Percentiles rank a stretch among this genome's conserved stretches.
Conservation (phyloP, 768 basidiomycete genomes). For the Ramaria rubella region DNA sequence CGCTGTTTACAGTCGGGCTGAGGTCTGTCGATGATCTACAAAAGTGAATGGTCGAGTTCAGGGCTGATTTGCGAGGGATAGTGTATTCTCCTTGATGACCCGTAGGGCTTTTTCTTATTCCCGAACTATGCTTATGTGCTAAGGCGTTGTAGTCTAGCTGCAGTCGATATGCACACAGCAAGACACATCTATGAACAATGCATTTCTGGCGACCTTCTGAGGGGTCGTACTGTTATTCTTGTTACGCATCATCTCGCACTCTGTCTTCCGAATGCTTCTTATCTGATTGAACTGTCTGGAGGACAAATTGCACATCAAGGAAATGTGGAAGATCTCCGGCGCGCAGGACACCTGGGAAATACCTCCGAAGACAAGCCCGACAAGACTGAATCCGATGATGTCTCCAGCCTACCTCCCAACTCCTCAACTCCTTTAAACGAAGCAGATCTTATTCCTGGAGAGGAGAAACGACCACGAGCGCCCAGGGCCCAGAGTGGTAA, state of each 20-base stretch:
- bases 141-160: constrained; percentile 43
- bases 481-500: constrained; percentile 34
- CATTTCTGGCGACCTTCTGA: constrained; percentile 53
- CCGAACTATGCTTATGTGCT: constrained; percentile 15
- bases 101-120: constrained; percentile 34
- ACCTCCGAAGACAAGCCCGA: constrained; percentile 10
- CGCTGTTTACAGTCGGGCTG: constrained; percentile 67
- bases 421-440: background rate
- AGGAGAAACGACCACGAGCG: background rate
- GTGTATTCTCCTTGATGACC: constrained; percentile 65
- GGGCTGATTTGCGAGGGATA: constrained; percentile 16
- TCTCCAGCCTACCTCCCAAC: no score
- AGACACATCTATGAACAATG: constrained; percentile 60
- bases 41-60: background rate
- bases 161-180: constrained; percentile 75
- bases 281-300: constrained; percentile 54
- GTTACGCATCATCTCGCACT: constrained; percentile 79
- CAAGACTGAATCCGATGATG: constrained; percentile 2
- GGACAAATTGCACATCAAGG: constrained; percentile 48
- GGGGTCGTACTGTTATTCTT: constrained; percentile 65
- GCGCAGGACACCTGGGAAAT: constrained; percentile 34
- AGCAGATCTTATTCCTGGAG: background rate
- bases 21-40: background rate
- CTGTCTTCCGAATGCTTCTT: constrained; percentile 60
- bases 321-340: constrained; percentile 40